These are phyloP conservation scores for Phytophthora constricta DNA, from an alignment of 352 stramenopile genomes.

Conservation along the genomic window DNA sequence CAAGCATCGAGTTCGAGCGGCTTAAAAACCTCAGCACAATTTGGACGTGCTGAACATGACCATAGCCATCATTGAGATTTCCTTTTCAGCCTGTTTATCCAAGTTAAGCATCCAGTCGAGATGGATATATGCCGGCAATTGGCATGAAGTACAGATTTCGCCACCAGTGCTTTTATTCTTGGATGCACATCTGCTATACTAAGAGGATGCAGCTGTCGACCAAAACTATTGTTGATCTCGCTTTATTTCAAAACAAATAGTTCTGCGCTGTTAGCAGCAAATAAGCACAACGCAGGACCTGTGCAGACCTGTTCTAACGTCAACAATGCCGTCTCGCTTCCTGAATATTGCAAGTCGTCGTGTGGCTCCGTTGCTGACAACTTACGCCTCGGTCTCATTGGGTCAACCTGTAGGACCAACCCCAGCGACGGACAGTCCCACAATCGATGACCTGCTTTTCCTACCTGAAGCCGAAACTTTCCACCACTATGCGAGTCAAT, in stretches of 20 bases:
- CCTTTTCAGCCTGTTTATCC: constrained; percentile 41
- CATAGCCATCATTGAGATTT: constrained; percentile 34
- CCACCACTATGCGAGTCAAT: constrained; percentile 21
- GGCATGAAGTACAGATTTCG: too few relatives aligned
- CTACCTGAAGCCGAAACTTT: constrained; percentile 4
- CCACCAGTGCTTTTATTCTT: too few relatives aligned
- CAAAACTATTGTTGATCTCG: too few relatives aligned
- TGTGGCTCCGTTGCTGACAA: constrained; percentile 7
- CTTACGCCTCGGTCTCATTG: constrained; percentile 3
- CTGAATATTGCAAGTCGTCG: constrained; percentile 16
- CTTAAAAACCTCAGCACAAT: constrained; percentile 32
- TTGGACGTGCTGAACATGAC: constrained; percentile 31
- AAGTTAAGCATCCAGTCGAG: neutral
- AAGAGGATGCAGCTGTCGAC: too few relatives aligned
- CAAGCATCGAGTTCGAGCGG: constrained; percentile 35
- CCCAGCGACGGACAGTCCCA: constrained; percentile 7
- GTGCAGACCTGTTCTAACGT: too few relatives aligned
- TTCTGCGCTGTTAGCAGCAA: too few relatives aligned
- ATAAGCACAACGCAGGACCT: too few relatives aligned
- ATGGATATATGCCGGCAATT: too few relatives aligned
- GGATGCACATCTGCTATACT: too few relatives aligned
- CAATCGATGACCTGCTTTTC: neutral
- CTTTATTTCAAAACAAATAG: constrained; percentile 5
- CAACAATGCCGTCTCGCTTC: constrained; percentile 3
- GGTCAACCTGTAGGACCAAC: neutral